Base-by-base conservation (phyloP, 768 basidiomycete genomes). In the Strobilomyces echinocephalus region DNA sequence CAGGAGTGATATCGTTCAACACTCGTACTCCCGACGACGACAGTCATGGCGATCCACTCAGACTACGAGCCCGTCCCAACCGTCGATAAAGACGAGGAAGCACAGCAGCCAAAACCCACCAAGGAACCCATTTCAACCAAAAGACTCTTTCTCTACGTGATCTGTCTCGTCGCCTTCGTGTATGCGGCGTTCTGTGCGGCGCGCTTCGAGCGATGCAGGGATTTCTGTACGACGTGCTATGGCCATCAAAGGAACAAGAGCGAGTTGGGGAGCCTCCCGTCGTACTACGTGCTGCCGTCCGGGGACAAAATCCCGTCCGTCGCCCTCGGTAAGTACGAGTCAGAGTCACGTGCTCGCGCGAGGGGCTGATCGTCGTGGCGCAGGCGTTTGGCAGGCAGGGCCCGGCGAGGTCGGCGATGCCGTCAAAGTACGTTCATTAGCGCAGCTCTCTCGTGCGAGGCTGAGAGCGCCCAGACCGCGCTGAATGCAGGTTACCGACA, bases 301-400 rank as follows among this genome's bases (percentile, higher is more conserved):
- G 87, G 87, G 0, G 80, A 84, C 58, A 75, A 77, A 56, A 87
- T 88, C 30, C 87, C 87, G 0, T 74, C 80, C 12, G 76, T 87
- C 42, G 85, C 85, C 5, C 74, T 87, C 20, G 84, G 84, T n/a
- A n/a, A n/a, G n/a, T 83, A 69, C 38, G 63, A 53, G 2, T 40
- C 30, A 9, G 30, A 6, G 6, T 49, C 39, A 42, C 31, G 40
- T 20, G 52, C 34, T 44, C 12, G n/a, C 3, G 16, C 21, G 47
- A 49, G 48, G 18, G 46, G 8, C 55, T 57, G 35, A 63, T 18
- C 5, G 9, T 26, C 11, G 5, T 31, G 15, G 43, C 44, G 20
- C 41, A 85, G 85, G 84, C 36, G 82, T 85, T 15, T 87, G 84
- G 85, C 75, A 81, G 57, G 76, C 87, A 21, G 63, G 61, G 12